These are phyloP conservation scores for Aechmea fasciata DNA, from an alignment of 176 grass and related monocot genomes.

Conservation along the genomic window DNA sequence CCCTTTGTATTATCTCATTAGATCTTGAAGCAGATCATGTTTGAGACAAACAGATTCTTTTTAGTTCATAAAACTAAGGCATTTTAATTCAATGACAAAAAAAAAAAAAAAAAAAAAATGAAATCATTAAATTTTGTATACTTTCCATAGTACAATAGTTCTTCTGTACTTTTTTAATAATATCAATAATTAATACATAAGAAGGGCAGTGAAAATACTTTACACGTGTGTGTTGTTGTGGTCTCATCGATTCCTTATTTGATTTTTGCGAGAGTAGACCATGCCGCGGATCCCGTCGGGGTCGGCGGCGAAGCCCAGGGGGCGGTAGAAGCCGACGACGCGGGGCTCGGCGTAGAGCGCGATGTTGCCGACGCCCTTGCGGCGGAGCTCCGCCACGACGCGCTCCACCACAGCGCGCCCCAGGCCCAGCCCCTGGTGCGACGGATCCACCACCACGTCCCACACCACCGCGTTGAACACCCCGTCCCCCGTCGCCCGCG, in stretches of 20 bases:
- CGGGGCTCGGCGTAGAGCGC: conserved; percentile 71
- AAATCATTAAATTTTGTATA: too few species aligned
- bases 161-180: too few species aligned
- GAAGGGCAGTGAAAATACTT: too few species aligned
- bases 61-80: too few species aligned
- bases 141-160: too few species aligned
- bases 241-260: neutral
- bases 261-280: conserved; percentile 64
- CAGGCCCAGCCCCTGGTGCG: conserved; percentile 77
- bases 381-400: conserved; percentile 55
- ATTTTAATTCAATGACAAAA: too few species aligned
- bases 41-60: too few species aligned
- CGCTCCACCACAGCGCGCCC: conserved; percentile 88
- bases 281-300: conserved; percentile 75
- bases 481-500: conserved; percentile 82
- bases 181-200: too few species aligned
- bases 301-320: conserved; percentile 66
- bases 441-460: conserved; percentile 93
- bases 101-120: too few species aligned
- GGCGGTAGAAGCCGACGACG: conserved; percentile 72
- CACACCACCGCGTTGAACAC: conserved; percentile 99
- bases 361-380: conserved; percentile 72
- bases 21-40: too few species aligned
- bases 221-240: too few species aligned
- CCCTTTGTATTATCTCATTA: too few species aligned